A percentile compares a stretch with the other conserved stretches of the same genome.
Evolutionary conservation across 75 land plant species (phyloP).

Genomic region (Chamaecyparis obtusa): DNA sequence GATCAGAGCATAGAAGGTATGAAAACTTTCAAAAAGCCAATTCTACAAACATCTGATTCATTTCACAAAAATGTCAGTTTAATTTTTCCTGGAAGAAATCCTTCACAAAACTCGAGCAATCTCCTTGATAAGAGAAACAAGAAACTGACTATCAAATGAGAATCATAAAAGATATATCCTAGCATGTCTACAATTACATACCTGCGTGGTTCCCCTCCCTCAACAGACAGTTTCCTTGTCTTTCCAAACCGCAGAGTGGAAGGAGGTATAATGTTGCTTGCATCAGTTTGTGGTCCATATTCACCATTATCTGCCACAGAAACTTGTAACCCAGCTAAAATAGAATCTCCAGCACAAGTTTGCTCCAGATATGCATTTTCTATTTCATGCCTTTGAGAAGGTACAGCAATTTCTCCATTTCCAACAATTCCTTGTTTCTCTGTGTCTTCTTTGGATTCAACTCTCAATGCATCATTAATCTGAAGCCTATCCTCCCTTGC

Average conservation of each 20-base stretch:
- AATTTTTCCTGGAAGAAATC: not conserved
- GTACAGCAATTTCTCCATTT: conserved; percentile 17
- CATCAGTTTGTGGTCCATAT: conserved; percentile 27
- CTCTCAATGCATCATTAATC: not conserved
- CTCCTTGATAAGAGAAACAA: not conserved
- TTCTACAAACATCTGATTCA: not conserved
- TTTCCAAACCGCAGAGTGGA: conserved; percentile 58
- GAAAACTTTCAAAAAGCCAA: not conserved
- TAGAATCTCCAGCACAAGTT: conserved; percentile 16
- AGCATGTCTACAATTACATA: conserved; percentile 23
- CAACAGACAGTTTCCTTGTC: conserved; percentile 63
- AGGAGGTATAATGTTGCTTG: conserved; percentile 32
- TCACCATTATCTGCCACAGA: conserved; percentile 28
- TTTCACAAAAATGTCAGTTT: not conserved
- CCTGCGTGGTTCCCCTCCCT: conserved; percentile 70
- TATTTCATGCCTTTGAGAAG: conserved; percentile 18
- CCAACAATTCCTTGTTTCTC: conserved; percentile 11
- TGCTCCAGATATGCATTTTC: conserved; percentile 17
- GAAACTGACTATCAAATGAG: not conserved
- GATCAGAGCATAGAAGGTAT: conserved; percentile 2
- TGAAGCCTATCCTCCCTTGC: not conserved
- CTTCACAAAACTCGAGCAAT: not conserved
- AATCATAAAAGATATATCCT: conserved; percentile 11
- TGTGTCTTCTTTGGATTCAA: conserved; percentile 12
- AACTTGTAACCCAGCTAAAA: conserved; percentile 22